phyloP scores from a whole-genome alignment of 768 basidiomycete genomes.

The Boletus eberwhitei region DNA sequence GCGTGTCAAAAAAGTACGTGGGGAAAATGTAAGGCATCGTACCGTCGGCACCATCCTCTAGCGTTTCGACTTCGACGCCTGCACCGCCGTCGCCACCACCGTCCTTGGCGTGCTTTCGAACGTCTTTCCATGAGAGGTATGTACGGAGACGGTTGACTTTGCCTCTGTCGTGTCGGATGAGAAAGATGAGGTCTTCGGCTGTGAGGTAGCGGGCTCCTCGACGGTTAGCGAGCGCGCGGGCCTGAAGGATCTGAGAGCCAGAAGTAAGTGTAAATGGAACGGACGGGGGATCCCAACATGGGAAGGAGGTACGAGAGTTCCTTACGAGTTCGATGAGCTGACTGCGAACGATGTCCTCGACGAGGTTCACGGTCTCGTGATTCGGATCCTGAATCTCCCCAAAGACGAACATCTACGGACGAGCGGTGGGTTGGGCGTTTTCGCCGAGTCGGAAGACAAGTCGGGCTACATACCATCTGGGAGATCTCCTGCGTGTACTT shows the following conservation, averaged over 20 bases:
- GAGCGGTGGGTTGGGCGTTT: background rate
- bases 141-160: constrained; percentile 92
- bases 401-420: constrained; percentile 87
- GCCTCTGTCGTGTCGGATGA: constrained; percentile 89
- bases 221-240: constrained; percentile 75
- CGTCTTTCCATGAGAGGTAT: constrained; percentile 96
- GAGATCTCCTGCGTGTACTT: constrained; percentile 91
- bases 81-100: constrained; percentile 78
- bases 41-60: constrained; percentile 86
- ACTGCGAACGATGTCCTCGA: constrained; percentile 91
- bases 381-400: constrained; percentile 92
- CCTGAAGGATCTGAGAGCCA: constrained; percentile 72
- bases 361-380: constrained; percentile 82
- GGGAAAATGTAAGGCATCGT: background rate
- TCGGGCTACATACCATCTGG: constrained; percentile 66
- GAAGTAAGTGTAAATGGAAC: background rate
- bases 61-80: constrained; percentile 75
- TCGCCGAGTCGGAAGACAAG: background rate
- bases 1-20: background rate
- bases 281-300: background rate
- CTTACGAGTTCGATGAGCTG: constrained; percentile 87
- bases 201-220: constrained; percentile 83
- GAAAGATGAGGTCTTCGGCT: constrained; percentile 94
- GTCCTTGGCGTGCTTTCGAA: constrained; percentile 92
- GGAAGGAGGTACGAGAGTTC: fast-evolving